Evolutionary conservation across 257 asterid species (phyloP), one percentile per base, ranked within the genome.

Genomic region (Linderniella brevidens): DNA sequence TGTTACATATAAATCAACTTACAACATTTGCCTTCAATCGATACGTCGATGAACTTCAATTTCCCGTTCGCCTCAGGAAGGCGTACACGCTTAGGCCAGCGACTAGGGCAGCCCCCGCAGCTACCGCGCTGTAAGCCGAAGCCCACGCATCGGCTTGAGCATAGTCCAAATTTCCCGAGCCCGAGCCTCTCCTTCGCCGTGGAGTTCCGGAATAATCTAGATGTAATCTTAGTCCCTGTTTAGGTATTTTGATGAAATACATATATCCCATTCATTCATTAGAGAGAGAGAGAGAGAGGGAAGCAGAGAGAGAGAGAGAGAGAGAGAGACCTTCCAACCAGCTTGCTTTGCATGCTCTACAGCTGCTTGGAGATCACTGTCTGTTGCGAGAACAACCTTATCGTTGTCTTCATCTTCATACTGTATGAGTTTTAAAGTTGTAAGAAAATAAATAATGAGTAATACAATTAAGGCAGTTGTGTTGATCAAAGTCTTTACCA

Each of bases 391-490:
- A 38, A 90, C 61, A 29, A 85, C 80, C 61, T 72, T 74, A 79
- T 90, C 98, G 25, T 69, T 67, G 60, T 90, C 98, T 60, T 85
- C 98, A 17, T 90, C 98, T 66, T 90, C 98, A 43, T 88, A 88
- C 98, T 88, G 72, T 60, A 64, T 29, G 13, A 51, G 29, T 19
- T 1, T 11, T 14, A 40, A 14, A 32, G 45, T 41, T 42, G 29
- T 51, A 10, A 35, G 53, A 40, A 19, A 63, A 20, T 49, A 19
- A 40, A 54, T 48, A 62, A 54, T 18, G 55, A 16, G 17, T 13
- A 37, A 45, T 46, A 9, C n/a, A 13, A 50, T 11, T 35, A 1
- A 19, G 50, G 17, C 13, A 46, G 39, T 35, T 19, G 13, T n/a
- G 11, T 4, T 20, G 43, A 50, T 37, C 14, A 13, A 13, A 19